phyloP scores from a whole-genome alignment of 164 flowering plant genomes.

The Umbilicus rupestris region DNA sequence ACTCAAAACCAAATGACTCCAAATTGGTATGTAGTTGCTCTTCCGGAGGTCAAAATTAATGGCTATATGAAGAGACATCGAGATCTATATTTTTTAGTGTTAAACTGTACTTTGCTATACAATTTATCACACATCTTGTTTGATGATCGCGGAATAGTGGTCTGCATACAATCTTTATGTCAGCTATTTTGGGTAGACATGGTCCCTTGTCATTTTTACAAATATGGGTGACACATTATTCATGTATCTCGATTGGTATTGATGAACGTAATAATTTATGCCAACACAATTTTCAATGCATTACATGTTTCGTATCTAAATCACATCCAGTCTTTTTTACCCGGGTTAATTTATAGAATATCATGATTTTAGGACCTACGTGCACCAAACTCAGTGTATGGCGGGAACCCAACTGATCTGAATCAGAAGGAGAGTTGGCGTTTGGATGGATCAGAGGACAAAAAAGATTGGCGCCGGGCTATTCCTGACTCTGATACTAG shows the following conservation, averaged over 20 bases:
- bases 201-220: too few species aligned
- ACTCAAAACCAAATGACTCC: conserved; percentile 63
- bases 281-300: not conserved
- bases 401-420: conserved; percentile 29
- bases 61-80: not conserved
- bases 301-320: not conserved
- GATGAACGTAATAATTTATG: not conserved
- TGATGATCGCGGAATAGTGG: too few species aligned
- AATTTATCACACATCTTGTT: too few species aligned
- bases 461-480: conserved; percentile 63
- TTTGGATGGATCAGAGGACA: conserved; percentile 62
- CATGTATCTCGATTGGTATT: too few species aligned
- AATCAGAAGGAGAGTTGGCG: conserved; percentile 67
- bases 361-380: conserved; percentile 44
- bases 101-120: too few species aligned
- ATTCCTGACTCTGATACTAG: conserved; percentile 44
- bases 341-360: not conserved
- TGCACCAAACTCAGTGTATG: conserved; percentile 29
- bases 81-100: too few species aligned
- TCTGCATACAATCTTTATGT: too few species aligned
- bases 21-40: conserved; percentile 26
- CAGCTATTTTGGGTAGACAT: too few species aligned
- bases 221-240: too few species aligned
- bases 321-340: not conserved
- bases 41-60: not conserved